A percentile compares a stretch with the other conserved stretches of the same genome.
Evolutionary conservation across 768 basidiomycete genomes (phyloP).

Genomic region (Serendipita indica): DNA sequence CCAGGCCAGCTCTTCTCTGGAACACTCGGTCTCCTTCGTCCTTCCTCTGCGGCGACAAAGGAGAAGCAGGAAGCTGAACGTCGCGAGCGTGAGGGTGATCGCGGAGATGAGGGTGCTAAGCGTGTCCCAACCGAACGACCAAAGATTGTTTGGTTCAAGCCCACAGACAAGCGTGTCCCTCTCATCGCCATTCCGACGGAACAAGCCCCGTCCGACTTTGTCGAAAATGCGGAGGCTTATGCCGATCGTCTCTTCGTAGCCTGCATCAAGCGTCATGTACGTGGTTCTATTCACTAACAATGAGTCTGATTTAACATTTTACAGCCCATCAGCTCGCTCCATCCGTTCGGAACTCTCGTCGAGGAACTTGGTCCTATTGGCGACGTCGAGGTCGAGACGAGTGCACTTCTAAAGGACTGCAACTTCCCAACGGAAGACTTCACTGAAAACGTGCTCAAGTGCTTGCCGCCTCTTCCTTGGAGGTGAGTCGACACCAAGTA

Average conservation of each 20-base stretch:
- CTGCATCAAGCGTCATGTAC: slow-evolving; percentile 93
- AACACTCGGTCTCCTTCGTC: slow-evolving; percentile 84
- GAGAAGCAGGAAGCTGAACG: slow-evolving; percentile 98
- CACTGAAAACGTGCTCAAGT: slow-evolving; percentile 86
- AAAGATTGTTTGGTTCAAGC: slow-evolving; percentile 99
- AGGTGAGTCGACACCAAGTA: slow-evolving; percentile 35
- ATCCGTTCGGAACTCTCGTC: slow-evolving; percentile 96
- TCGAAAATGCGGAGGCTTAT: slow-evolving; percentile 86
- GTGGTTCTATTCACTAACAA: slow-evolving; percentile 24
- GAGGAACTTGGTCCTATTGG: slow-evolving; percentile 97
- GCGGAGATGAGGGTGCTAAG: slow-evolving; percentile 59
- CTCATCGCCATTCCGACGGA: slow-evolving; percentile 98
- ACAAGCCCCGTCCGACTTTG: slow-evolving; percentile 91
- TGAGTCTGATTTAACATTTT: slow-evolving; percentile 17
- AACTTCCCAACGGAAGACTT: slow-evolving; percentile 99
- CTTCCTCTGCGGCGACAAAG: slow-evolving; percentile 93
- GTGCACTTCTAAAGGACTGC: slow-evolving; percentile 93
- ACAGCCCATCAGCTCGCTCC: slow-evolving; percentile 85
- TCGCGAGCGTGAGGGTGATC: slow-evolving; percentile 90
- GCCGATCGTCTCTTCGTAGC: slow-evolving; percentile 87
- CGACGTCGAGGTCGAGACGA: slow-evolving; percentile 96
- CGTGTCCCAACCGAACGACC: slow-evolving; percentile 73
- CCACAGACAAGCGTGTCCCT: slow-evolving; percentile 96
- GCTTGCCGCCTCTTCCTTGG: slow-evolving; percentile 92
- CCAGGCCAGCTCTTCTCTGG: slow-evolving; percentile 97